These are phyloP conservation scores for Neurospora tetraspora DNA, from an alignment of 495 filamentous ascomycete genomes.

Conservation along the genomic window DNA sequence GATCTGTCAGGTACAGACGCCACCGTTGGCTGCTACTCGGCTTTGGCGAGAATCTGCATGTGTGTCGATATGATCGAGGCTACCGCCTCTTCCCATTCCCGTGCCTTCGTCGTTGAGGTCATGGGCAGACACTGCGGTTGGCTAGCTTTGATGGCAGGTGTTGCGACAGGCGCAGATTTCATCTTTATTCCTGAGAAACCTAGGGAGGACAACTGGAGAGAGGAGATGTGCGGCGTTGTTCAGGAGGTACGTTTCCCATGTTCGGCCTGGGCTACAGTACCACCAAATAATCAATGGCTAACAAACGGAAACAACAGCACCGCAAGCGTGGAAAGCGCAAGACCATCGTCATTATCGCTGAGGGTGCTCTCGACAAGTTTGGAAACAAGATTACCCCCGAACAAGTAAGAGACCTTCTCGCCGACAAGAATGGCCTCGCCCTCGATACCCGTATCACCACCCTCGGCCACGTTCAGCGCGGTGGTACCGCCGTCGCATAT, in stretches of 20 bases:
- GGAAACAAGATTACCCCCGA: conserved; percentile 73
- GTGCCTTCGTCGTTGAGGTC: conserved; percentile 96
- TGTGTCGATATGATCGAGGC: conserved; percentile 95
- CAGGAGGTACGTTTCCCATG: conserved; percentile 47
- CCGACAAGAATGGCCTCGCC: conserved; percentile 54
- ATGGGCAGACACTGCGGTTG: conserved; percentile 99
- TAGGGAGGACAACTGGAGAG: conserved; percentile 74
- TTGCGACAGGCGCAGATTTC: conserved; percentile 93
- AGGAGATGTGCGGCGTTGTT: conserved; percentile 78
- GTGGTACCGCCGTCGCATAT: conserved; percentile 84
- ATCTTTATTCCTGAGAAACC: conserved; percentile 96
- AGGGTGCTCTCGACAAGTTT: conserved; percentile 81
- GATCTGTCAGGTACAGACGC: conserved; percentile 95
- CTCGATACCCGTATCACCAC: conserved; percentile 94
- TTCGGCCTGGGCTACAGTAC: neutral
- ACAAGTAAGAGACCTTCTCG: conserved; percentile 79
- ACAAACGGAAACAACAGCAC: conserved; percentile 46
- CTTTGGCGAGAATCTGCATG: conserved; percentile 83
- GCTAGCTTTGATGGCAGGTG: conserved; percentile 93
- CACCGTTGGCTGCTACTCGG: conserved; percentile 95
- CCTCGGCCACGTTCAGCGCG: conserved; percentile 91
- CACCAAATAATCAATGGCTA: neutral
- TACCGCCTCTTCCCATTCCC: conserved; percentile 90
- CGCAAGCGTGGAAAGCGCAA: conserved; percentile 85
- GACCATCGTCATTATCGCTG: conserved; percentile 95